Conservation (phyloP, 108 stramenopile genomes). For the Aureococcus anophagefferens region DNA sequence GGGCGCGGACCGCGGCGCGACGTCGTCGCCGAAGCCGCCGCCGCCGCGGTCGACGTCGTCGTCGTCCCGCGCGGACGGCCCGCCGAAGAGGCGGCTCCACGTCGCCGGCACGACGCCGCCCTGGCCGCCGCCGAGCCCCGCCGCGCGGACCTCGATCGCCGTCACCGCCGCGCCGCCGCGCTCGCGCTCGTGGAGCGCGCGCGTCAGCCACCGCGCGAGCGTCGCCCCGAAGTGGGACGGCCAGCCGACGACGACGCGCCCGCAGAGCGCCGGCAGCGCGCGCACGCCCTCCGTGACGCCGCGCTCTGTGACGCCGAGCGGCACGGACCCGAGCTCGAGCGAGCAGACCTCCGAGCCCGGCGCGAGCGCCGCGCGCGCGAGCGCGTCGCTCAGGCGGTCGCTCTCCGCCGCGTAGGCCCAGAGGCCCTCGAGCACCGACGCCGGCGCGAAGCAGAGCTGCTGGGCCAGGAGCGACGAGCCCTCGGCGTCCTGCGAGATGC, state of each 20-base stretch:
- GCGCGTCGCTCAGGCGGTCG: neutral
- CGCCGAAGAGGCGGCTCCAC: neutral
- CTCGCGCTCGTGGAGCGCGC: neutral
- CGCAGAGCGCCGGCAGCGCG: neutral
- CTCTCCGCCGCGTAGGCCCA: neutral
- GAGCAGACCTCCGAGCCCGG: neutral
- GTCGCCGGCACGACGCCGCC: neutral
- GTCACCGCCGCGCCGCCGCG: neutral
- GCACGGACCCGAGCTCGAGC: neutral
- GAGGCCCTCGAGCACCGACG: neutral
- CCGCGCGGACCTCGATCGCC: neutral
- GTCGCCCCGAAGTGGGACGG: neutral
- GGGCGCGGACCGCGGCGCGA: too few relatives aligned
- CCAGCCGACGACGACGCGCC: neutral
- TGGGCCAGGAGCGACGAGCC: too few relatives aligned
- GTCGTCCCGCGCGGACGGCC: too few relatives aligned
- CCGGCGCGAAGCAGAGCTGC: neutral
- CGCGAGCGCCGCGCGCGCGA: neutral
- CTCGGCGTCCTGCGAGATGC: too few relatives aligned
- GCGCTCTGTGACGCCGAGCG: neutral
- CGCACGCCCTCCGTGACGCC: neutral
- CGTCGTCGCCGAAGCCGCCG: too few relatives aligned
- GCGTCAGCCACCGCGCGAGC: neutral
- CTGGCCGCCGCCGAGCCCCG: neutral
- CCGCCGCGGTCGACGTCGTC: too few relatives aligned